These are phyloP conservation scores for Davidsoniella neocaledoniae DNA, from an alignment of 2,329 filamentous ascomycete species.

Conservation along the genomic window DNA sequence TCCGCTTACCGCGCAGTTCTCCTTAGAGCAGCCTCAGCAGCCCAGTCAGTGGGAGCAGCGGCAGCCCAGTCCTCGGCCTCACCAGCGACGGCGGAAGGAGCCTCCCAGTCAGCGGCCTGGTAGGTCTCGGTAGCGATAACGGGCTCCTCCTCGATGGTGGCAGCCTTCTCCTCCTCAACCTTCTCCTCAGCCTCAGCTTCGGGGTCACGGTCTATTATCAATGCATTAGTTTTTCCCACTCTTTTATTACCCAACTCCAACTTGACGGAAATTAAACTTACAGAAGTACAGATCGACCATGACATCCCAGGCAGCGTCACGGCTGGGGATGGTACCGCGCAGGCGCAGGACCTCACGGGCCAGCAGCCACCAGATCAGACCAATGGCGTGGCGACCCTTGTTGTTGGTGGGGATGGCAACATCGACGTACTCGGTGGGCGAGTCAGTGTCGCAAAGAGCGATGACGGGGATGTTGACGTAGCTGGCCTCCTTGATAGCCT, in stretches of 20 bases:
- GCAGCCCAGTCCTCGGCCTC: constrained; percentile 42
- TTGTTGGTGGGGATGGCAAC: constrained; percentile 99
- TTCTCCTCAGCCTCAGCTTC: constrained; percentile 99
- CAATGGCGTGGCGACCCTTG: constrained; percentile 99
- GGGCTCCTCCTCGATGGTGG: constrained; percentile 68
- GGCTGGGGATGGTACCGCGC: constrained; percentile 86
- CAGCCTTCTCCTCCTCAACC: constrained; percentile 81
- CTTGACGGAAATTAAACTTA: constrained; percentile 24
- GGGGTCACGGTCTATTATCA: constrained; percentile 67
- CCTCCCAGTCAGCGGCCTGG: constrained; percentile 77
- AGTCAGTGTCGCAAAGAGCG: constrained; percentile 97
- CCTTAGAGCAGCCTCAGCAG: constrained; percentile 38
- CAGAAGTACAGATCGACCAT: constrained; percentile 99
- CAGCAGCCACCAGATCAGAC: constrained; percentile 98
- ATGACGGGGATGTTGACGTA: constrained; percentile 99
- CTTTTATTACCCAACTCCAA: neutral
- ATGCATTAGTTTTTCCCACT: constrained; percentile 4
- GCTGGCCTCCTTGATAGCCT: constrained; percentile 99
- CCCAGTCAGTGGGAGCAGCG: constrained; percentile 55
- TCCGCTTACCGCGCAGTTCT: constrained; percentile 35
- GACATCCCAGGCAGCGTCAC: constrained; percentile 95
- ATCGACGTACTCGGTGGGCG: constrained; percentile 98
- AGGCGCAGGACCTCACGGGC: constrained; percentile 99
- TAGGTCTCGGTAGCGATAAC: constrained; percentile 57
- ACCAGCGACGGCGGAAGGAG: constrained; percentile 43